Evolutionary conservation across 2,329 filamentous ascomycete species (phyloP), one percentile per base, ranked within the genome.

Genomic region (Knoxdaviesia proteae): DNA sequence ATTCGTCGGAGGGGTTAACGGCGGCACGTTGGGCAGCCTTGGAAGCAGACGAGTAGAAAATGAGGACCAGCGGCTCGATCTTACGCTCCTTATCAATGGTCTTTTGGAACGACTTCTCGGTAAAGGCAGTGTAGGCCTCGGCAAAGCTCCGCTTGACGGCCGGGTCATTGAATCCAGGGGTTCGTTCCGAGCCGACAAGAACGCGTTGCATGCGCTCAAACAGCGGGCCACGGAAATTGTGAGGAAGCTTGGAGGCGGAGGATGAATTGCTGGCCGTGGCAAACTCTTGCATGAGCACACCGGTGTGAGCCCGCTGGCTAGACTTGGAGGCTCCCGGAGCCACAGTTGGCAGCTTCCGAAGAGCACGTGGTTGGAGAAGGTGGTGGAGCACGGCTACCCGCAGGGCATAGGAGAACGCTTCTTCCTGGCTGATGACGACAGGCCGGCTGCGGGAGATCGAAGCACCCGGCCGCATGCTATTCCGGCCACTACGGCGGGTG

Each of bases 1-100:
- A 73, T 56, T 93, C 84, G 57, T 96, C 88, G 39, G 81, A 80
- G 0, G 76, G 68, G 20, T 20, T 20, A 1, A 72, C 80, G 72
- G 57, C 84, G 51, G 51, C 83, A 58, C 81, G 77, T 53, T 94
- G 71, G 47, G 93, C 61, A 33, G 61, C 87, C 57, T 93, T 92
- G 39, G 84, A 93, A 6, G 90, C 87, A 48, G 84, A 81, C 1
- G 87, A 92, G 61, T 92, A 96, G 66, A 98, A 96, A 49, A 96
- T 94, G 50, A 98, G 69, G 42, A 98, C 76, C 42, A 96, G 64
- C 48, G 93, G 87, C 59, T 98, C 90, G 29, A 93, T 79, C 54
- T 88, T 79, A 48, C 88, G 74, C 58, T 94, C 88, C 61, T 93
- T 93, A 55, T 94, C 86, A 65, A 94, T 84, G 46, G 77, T 80